phyloP scores from a whole-genome alignment of 2,329 filamentous ascomycete species.

The Colletotrichum coccodes region DNA sequence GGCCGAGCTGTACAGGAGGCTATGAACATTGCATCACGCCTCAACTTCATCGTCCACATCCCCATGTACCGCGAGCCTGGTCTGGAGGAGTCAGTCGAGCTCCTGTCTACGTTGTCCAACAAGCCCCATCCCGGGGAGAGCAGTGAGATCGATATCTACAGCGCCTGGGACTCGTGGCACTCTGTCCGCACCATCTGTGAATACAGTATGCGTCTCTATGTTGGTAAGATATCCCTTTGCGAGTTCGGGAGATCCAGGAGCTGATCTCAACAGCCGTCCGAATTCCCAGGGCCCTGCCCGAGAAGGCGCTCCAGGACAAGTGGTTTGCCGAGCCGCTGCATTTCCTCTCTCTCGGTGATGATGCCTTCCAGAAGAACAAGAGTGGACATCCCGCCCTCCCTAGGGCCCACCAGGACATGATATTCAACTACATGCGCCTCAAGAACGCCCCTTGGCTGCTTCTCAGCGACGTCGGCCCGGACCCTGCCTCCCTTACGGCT shows the following conservation, averaged over 20 bases:
- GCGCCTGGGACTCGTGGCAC: conserved; percentile 95
- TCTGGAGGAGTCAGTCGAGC: conserved; percentile 60
- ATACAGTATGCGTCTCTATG: conserved; percentile 82
- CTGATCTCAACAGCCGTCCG: conserved; percentile 56
- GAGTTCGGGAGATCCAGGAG: not conserved
- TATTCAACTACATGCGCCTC: conserved; percentile 71
- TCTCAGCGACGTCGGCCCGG: conserved; percentile 69
- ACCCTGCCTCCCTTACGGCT: conserved; percentile 34
- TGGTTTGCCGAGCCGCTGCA: conserved; percentile 78
- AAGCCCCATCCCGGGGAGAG: conserved; percentile 44
- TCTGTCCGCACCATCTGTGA: conserved; percentile 85
- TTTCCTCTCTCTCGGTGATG: conserved; percentile 64
- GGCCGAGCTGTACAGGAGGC: conserved; percentile 86
- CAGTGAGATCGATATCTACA: conserved; percentile 74
- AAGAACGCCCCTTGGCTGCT: conserved; percentile 72
- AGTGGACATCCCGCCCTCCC: conserved; percentile 70
- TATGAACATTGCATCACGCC: conserved; percentile 76
- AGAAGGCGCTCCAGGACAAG: conserved; percentile 69
- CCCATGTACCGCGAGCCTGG: conserved; percentile 83
- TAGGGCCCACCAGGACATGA: conserved; percentile 68
- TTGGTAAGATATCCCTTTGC: conserved; percentile 72
- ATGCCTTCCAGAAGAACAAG: conserved; percentile 69
- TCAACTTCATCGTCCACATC: conserved; percentile 83
- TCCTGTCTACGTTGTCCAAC: conserved; percentile 57
- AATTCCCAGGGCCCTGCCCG: conserved; percentile 68